Conservation (phyloP, 2,329 filamentous ascomycete genomes). For the Pseudohalonectria lignicola region DNA sequence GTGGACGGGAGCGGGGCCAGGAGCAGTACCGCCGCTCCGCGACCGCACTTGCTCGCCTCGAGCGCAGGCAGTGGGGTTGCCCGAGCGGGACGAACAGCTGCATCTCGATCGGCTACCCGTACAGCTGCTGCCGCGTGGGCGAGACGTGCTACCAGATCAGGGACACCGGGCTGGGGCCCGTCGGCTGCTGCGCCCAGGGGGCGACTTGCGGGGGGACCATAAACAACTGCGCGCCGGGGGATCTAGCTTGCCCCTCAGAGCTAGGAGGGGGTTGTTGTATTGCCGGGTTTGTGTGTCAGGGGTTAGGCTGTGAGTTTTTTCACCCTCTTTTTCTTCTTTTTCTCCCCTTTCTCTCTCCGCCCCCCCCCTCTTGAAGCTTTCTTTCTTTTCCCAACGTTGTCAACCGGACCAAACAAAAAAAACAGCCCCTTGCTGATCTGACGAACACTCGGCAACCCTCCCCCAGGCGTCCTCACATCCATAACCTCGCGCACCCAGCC, state of each 20-base stretch:
- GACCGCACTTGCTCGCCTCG: slow-evolving; percentile 33
- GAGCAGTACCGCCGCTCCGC: slow-evolving; percentile 30
- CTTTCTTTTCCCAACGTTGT: neutral
- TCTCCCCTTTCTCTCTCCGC: neutral
- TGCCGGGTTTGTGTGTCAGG: slow-evolving; percentile 56
- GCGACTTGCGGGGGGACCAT: slow-evolving; percentile 52
- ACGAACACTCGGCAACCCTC: no score
- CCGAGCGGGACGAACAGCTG: slow-evolving; percentile 57
- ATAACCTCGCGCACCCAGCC: slow-evolving; percentile 5
- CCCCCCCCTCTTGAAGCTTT: neutral
- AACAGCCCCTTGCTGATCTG: no score
- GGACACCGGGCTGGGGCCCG: slow-evolving; percentile 51
- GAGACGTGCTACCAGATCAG: slow-evolving; percentile 55
- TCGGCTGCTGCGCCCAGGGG: slow-evolving; percentile 66
- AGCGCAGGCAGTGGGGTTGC: slow-evolving; percentile 52
- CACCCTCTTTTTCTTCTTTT: slow-evolving; percentile 2
- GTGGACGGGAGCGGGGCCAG: slow-evolving; percentile 8
- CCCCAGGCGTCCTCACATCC: slow-evolving; percentile 21
- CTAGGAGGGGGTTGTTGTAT: slow-evolving; percentile 69
- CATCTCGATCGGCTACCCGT: slow-evolving; percentile 48
- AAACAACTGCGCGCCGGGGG: slow-evolving; percentile 47
- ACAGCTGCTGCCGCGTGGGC: slow-evolving; percentile 61
- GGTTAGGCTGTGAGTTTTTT: slow-evolving; percentile 53
- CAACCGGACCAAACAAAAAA: no score
- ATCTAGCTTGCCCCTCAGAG: slow-evolving; percentile 52